Conservation (phyloP, 176 grass and related monocot species). For the Musa beccarii region DNA sequence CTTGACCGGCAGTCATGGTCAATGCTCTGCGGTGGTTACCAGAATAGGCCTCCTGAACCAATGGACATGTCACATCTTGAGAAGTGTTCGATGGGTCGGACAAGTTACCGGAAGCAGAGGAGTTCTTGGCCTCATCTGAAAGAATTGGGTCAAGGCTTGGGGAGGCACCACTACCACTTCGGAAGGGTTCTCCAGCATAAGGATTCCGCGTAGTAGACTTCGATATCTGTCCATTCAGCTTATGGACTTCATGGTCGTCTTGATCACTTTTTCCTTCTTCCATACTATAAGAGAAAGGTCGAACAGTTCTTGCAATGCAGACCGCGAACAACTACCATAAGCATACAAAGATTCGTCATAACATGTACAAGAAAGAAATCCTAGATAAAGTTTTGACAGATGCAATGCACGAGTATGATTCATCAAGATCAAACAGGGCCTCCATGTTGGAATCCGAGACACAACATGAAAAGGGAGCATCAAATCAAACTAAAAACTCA, state of each 20-base stretch:
- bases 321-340: not conserved
- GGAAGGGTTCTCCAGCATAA: slow-evolving; percentile 6
- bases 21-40: slow-evolving; percentile 1
- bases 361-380: too few relatives aligned
- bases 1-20: not conserved
- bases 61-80: not conserved
- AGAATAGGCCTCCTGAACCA: not conserved
- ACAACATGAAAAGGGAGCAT: too few relatives aligned
- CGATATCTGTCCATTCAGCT: slow-evolving; percentile 19
- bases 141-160: not conserved
- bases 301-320: not conserved
- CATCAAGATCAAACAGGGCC: not conserved
- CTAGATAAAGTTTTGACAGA: too few relatives aligned
- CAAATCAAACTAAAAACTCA: not conserved
- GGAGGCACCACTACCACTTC: not conserved
- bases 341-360: not conserved
- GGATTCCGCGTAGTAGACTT: slow-evolving; percentile 6
- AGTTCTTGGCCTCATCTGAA: not conserved
- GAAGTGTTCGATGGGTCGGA: not conserved
- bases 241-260: slow-evolving; percentile 16
- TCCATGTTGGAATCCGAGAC: too few relatives aligned
- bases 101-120: not conserved
- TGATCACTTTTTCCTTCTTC: slow-evolving; percentile 21
- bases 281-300: slow-evolving; percentile 10
- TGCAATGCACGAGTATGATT: too few relatives aligned